These are phyloP conservation scores for Grosmannia huntii DNA, from an alignment of 2,329 filamentous ascomycete species.

Conservation along the genomic window DNA sequence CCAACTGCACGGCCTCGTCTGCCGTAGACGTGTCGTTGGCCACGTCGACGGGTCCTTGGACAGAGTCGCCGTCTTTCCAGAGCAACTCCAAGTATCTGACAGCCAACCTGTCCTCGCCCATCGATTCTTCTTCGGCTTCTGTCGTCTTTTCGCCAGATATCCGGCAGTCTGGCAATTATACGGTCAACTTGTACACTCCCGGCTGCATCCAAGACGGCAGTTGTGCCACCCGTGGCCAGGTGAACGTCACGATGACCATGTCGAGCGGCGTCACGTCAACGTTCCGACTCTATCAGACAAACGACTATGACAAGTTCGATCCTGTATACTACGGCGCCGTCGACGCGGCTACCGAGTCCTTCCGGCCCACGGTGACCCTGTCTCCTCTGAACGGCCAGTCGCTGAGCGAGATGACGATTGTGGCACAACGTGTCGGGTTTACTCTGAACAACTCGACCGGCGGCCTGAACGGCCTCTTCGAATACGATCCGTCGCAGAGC, in stretches of 20 bases:
- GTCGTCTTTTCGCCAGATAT: constrained; percentile 78
- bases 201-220: constrained; percentile 72
- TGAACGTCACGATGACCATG: constrained; percentile 52
- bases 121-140: constrained; percentile 45
- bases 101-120: constrained; percentile 43
- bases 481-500: constrained; percentile 59
- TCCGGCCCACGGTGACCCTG: constrained; percentile 71
- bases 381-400: constrained; percentile 53
- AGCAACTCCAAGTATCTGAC: constrained; percentile 70
- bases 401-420: constrained; percentile 54
- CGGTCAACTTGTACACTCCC: constrained; percentile 81
- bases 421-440: constrained; percentile 83
- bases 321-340: constrained; percentile 78
- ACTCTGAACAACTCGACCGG: constrained; percentile 59
- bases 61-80: constrained; percentile 48
- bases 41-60: constrained; percentile 64
- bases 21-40: constrained; percentile 49
- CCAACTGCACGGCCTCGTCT: constrained; percentile 55
- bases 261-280: constrained; percentile 37
- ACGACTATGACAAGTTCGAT: constrained; percentile 94
- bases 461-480: constrained; percentile 79
- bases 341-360: constrained; percentile 58
- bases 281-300: constrained; percentile 65
- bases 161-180: constrained; percentile 80
- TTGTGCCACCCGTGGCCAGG: constrained; percentile 63